These are phyloP conservation scores for Bipolaris sorokiniana DNA, from an alignment of 2,329 filamentous ascomycete genomes.

Conservation along the genomic window DNA sequence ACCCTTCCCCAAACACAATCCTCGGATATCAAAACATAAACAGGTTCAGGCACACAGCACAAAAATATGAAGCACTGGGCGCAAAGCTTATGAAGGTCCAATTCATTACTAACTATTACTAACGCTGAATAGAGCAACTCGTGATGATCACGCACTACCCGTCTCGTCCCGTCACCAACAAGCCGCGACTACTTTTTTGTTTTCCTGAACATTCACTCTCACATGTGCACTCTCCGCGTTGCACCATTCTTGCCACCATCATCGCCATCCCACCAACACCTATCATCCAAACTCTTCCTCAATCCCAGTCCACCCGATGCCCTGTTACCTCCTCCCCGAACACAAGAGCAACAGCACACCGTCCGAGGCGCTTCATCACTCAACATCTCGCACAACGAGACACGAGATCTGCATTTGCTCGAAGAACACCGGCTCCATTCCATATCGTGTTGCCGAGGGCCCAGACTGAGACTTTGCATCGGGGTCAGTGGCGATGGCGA, in stretches of 20 bases:
- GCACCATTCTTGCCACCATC: background rate
- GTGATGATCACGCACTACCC: no score
- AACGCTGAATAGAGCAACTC: no score
- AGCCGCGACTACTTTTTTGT: no score
- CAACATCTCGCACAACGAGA: background rate
- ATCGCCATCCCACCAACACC: background rate
- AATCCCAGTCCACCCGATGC: background rate
- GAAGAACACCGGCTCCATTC: background rate
- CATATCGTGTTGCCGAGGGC: background rate
- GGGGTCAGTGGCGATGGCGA: background rate
- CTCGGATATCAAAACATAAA: no score
- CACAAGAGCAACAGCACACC: background rate
- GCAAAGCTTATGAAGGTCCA: no score
- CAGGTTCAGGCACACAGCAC: no score
- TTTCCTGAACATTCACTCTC: no score
- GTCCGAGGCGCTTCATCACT: background rate
- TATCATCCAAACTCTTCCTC: background rate
- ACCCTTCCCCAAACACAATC: no score
- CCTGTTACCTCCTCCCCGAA: background rate
- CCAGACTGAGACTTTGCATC: constrained; percentile 6
- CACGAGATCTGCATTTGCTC: constrained; percentile 1
- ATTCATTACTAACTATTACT: no score
- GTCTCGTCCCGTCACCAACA: no score
- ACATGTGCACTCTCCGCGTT: no score
- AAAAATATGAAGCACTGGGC: no score